Evolutionary conservation across 495 filamentous ascomycete species (phyloP).

Genomic region (Penicillium steckii): DNA sequence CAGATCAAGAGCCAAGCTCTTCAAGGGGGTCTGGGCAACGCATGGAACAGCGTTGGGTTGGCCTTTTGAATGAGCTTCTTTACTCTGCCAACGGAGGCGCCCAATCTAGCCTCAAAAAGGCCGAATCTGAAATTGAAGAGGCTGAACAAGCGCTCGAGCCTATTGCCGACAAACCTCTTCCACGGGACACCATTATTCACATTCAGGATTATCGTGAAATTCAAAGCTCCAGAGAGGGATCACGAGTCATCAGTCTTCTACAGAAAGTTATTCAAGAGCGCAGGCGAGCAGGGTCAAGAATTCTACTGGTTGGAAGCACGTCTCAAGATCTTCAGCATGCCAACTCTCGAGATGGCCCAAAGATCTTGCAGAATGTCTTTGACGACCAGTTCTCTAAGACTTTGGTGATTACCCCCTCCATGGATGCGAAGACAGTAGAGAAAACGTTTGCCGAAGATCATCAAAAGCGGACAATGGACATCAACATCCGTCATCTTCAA

Average conservation of each 20-base stretch:
- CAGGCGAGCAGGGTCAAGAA: slow-evolving; percentile 63
- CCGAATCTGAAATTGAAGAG: neutral
- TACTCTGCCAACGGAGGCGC: slow-evolving; percentile 20
- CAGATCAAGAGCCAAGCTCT: slow-evolving; percentile 20
- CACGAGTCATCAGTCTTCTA: slow-evolving; percentile 61
- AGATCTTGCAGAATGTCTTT: slow-evolving; percentile 45
- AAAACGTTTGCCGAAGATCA: slow-evolving; percentile 42
- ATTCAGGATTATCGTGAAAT: slow-evolving; percentile 80
- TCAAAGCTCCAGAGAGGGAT: slow-evolving; percentile 58
- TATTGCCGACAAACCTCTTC: slow-evolving; percentile 10
- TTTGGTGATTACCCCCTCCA: slow-evolving; percentile 50
- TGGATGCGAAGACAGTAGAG: slow-evolving; percentile 32
- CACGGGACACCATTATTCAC: slow-evolving; percentile 63
- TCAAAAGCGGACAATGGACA: slow-evolving; percentile 52
- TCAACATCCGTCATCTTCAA: slow-evolving; percentile 70
- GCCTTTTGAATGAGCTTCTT: slow-evolving; percentile 37
- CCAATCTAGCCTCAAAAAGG: slow-evolving; percentile 1
- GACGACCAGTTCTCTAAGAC: slow-evolving; percentile 49
- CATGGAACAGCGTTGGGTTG: slow-evolving; percentile 32
- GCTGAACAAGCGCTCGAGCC: slow-evolving; percentile 12
- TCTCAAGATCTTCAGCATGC: slow-evolving; percentile 29
- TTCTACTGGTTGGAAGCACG: slow-evolving; percentile 75
- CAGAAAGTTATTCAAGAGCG: slow-evolving; percentile 67
- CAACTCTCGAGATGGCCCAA: slow-evolving; percentile 42
- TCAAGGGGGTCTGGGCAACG: slow-evolving; percentile 16